These are phyloP conservation scores for Myriangium duriaei DNA, from an alignment of 2,329 filamentous ascomycete genomes.

Conservation along the genomic window DNA sequence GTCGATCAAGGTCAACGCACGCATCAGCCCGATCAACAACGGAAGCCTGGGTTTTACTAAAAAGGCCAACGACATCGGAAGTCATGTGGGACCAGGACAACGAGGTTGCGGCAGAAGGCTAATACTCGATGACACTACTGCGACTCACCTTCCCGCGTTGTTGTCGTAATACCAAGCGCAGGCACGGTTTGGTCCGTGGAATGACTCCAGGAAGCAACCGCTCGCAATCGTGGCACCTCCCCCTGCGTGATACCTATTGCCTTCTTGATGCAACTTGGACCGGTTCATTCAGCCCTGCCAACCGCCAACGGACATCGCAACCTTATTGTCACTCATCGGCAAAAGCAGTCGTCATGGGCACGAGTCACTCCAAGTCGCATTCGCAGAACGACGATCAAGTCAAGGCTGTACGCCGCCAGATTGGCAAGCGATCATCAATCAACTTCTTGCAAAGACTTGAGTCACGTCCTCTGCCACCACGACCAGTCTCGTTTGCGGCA, in stretches of 20 bases:
- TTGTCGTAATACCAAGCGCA: no score
- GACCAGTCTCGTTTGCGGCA: slow-evolving; percentile 1
- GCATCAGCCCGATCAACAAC: background rate
- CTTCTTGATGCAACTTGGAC: no score
- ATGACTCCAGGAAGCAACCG: no score
- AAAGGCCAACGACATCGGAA: background rate
- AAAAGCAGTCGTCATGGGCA: background rate
- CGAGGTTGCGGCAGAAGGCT: no score
- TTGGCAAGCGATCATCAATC: slow-evolving; percentile 8
- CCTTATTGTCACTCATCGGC: no score
- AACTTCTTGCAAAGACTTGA: slow-evolving; percentile 9
- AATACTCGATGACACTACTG: no score
- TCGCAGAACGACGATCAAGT: slow-evolving; percentile 1
- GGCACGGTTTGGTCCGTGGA: no score
- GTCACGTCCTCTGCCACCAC: background rate
- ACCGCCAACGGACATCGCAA: no score
- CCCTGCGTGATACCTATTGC: no score
- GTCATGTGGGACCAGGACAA: background rate
- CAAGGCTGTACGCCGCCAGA: slow-evolving; percentile 2
- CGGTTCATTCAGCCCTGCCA: no score
- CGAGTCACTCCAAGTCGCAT: slow-evolving; percentile 2
- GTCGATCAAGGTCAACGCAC: background rate
- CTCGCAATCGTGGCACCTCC: no score
- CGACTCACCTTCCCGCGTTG: no score
- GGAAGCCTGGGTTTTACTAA: slow-evolving; percentile 9